Base-by-base conservation (phyloP, 176 grass and related monocot species). In the Avena atlantica region DNA sequence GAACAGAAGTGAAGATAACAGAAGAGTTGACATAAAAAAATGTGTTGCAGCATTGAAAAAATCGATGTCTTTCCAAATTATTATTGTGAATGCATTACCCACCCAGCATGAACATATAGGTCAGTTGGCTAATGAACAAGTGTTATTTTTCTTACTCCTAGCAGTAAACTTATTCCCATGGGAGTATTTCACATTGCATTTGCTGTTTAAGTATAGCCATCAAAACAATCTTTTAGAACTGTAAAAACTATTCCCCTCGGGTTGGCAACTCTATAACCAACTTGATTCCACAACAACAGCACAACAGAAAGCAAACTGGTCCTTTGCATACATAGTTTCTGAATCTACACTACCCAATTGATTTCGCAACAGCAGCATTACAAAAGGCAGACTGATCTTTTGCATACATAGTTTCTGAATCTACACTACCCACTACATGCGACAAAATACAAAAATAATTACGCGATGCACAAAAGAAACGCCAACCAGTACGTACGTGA, bases 31-130 rank as follows among this genome's bases (percentile, higher is more conserved):
- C 15, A 80, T 24, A 73, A 83, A 82, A 58, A 44, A 88, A 79
- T 37, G 10, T 80, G 56, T 62, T 70, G 10, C 24, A 25, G 31
- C 36, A 76, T 58, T 83, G 60, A 42, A 55, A 40, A 77, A 69
- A 83, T 50, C 16, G 79, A 8, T 55, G 27, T 21, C 76, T 76
- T 68, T 6, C 17, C 74, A 48, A 19, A 83, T 58, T 48, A 17
- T 80, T 63, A 53, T 45, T 78, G 31, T 57, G 48, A 8, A 67
- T 19, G 8, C 45, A 82, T 40, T n/a, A 34, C 50, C 50, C 9
- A 68, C 57, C 74, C 57, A 12, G 70, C 82, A 89, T 65, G 48
- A 79, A 85, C 19, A 25, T 61, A 67, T 55, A 76, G 25, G 44
- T 31, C 44, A 50, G 34, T 27, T 47, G 24, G 20, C 50, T 69